Evolutionary conservation across 805 yeast species (phyloP).

Genomic region (Cyberlindnera bimundalis): DNA sequence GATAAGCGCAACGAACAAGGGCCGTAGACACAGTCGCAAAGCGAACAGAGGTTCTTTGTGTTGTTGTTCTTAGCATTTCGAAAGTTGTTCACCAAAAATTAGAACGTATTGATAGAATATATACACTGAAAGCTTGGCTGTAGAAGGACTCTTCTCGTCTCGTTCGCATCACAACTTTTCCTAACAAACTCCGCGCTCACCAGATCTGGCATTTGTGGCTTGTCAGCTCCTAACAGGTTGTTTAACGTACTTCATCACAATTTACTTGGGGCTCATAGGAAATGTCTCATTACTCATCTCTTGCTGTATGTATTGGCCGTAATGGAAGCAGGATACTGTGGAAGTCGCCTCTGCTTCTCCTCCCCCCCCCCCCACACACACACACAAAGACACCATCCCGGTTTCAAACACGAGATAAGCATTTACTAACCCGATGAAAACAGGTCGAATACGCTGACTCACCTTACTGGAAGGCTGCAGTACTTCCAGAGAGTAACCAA

Average conservation of each 20-base stretch:
- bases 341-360: background rate
- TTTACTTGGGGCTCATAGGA: background rate
- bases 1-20: too few species aligned
- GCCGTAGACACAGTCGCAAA: too few species aligned
- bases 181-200: too few species aligned
- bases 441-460: background rate
- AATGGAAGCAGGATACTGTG: too few species aligned
- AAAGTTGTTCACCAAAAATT: background rate
- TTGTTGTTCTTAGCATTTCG: background rate
- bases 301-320: background rate
- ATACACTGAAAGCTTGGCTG: too few species aligned
- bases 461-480: constrained; percentile 1
- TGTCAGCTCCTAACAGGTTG: too few species aligned
- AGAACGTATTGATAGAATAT: background rate
- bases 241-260: background rate
- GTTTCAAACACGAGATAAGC: too few species aligned
- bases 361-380: background rate
- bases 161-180: too few species aligned
- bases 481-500: constrained; percentile 1
- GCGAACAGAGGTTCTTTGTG: background rate
- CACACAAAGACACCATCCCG: too few species aligned
- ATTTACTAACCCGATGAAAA: too few species aligned
- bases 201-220: too few species aligned
- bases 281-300: background rate
- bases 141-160: too few species aligned